A percentile compares a stretch with the other conserved stretches of the same genome.
Evolutionary conservation across 768 basidiomycete genomes (phyloP).

Genomic region (Lentinula guzmanii): DNA sequence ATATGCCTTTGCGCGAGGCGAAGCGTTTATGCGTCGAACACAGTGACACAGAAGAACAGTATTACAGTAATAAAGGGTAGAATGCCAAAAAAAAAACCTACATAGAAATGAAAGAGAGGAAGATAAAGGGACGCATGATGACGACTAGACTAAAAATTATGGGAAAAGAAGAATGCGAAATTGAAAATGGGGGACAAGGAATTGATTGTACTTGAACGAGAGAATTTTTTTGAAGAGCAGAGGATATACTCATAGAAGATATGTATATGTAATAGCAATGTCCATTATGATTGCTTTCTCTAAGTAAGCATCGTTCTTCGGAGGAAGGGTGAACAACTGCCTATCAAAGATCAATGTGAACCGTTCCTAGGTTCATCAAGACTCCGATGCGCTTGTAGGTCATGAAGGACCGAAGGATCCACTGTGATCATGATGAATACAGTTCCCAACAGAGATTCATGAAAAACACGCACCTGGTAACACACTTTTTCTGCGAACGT

Average conservation of each 20-base stretch:
- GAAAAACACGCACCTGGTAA: slow-evolving; percentile 62
- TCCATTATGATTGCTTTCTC: background rate
- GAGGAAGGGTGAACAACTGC: background rate
- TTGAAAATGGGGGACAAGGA: background rate
- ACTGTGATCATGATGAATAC: slow-evolving; percentile 36
- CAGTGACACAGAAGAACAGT: background rate
- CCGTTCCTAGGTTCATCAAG: slow-evolving; percentile 45
- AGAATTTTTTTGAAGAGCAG: background rate
- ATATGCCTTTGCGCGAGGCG: background rate
- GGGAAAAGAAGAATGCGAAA: background rate
- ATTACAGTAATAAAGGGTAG: background rate
- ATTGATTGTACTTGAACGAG: background rate
- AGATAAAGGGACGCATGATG: background rate
- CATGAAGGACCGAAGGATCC: slow-evolving; percentile 83
- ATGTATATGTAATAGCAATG: background rate
- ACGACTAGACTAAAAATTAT: background rate
- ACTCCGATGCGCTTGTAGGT: slow-evolving; percentile 83
- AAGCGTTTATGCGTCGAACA: background rate
- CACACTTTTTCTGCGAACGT: slow-evolving; percentile 92
- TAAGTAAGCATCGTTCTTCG: background rate
- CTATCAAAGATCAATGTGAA: slow-evolving; percentile 5
- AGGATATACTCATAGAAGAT: background rate
- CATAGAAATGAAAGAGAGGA: background rate
- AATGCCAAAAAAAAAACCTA: background rate
- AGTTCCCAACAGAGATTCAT: slow-evolving; percentile 11